Evolutionary conservation across 2,329 filamentous ascomycete genomes (phyloP).

Genomic region (Fusarium sp.): DNA sequence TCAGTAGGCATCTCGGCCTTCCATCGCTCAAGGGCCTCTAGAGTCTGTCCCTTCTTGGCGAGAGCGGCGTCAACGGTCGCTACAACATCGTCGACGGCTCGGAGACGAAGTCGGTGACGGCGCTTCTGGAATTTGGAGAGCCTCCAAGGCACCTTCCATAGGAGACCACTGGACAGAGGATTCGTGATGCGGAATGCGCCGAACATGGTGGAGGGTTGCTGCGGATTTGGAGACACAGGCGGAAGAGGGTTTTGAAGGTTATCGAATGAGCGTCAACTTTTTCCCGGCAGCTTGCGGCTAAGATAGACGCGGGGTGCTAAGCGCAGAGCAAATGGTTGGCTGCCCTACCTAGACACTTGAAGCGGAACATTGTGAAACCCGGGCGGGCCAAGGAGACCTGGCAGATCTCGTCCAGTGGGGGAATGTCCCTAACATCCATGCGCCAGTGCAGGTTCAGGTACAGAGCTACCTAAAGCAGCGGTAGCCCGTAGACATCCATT

Average conservation of each 20-base stretch:
- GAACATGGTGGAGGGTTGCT: conserved; percentile 71
- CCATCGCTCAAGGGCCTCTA: conserved; percentile 88
- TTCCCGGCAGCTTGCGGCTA: conserved; percentile 35
- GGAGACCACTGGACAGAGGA: conserved; percentile 80
- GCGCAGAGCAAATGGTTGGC: conserved; percentile 26
- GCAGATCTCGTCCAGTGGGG: conserved; percentile 14
- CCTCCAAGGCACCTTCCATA: conserved; percentile 98
- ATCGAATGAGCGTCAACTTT: conserved; percentile 44
- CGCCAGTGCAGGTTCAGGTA: neutral
- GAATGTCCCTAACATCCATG: neutral
- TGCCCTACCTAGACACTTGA: conserved; percentile 15
- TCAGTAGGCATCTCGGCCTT: conserved; percentile 96
- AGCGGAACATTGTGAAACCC: conserved; percentile 48
- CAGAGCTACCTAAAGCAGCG: neutral
- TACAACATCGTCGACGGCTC: conserved; percentile 88
- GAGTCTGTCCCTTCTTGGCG: conserved; percentile 75
- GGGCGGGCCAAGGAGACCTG: neutral
- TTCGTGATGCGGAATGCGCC: conserved; percentile 84
- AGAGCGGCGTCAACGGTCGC: conserved; percentile 84
- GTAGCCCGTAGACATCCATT: conserved; percentile 4
- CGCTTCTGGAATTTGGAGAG: conserved; percentile 92
- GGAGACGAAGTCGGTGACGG: conserved; percentile 84
- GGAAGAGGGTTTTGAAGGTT: conserved; percentile 28
- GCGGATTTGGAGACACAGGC: conserved; percentile 19
- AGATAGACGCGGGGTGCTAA: conserved; percentile 23